These are phyloP conservation scores for Colletotrichum spinosum DNA, from an alignment of 2,329 filamentous ascomycete species.

Conservation along the genomic window DNA sequence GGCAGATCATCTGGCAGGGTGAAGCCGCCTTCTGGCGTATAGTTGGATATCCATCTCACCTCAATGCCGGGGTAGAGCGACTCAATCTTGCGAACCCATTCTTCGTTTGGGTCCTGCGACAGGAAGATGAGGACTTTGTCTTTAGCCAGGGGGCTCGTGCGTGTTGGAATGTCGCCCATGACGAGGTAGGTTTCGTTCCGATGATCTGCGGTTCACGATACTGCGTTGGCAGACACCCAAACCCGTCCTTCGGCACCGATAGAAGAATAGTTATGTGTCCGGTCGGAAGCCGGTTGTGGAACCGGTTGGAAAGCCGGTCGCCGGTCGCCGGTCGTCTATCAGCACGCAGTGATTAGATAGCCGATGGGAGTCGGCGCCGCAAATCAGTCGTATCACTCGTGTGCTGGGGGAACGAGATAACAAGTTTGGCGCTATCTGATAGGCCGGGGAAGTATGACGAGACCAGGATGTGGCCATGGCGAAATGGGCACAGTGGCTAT, in stretches of 20 bases:
- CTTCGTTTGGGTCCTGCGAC: constrained; percentile 44
- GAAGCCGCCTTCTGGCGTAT: constrained; percentile 36
- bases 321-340: not conserved
- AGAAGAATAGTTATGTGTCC: too few species aligned
- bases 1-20: constrained; percentile 43
- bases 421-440: constrained; percentile 2
- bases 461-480: constrained; percentile 2
- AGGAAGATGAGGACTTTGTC: constrained; percentile 56
- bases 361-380: not conserved
- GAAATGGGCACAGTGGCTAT: not conserved
- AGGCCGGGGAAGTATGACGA: not conserved
- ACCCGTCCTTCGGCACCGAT: too few species aligned
- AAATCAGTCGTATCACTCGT: not conserved
- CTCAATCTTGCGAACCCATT: constrained; percentile 50
- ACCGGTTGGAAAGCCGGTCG: too few species aligned
- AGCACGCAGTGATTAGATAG: not conserved
- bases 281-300: too few species aligned
- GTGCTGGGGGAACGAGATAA: constrained; percentile 8
- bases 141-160: constrained; percentile 42
- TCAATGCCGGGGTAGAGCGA: constrained; percentile 51
- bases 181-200: not conserved
- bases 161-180: constrained; percentile 20
- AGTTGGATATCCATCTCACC: constrained; percentile 48
- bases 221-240: too few species aligned
- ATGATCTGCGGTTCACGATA: not conserved